Evolutionary conservation across 495 filamentous ascomycete species (phyloP).

Genomic region (Apiosordaria backusii): DNA sequence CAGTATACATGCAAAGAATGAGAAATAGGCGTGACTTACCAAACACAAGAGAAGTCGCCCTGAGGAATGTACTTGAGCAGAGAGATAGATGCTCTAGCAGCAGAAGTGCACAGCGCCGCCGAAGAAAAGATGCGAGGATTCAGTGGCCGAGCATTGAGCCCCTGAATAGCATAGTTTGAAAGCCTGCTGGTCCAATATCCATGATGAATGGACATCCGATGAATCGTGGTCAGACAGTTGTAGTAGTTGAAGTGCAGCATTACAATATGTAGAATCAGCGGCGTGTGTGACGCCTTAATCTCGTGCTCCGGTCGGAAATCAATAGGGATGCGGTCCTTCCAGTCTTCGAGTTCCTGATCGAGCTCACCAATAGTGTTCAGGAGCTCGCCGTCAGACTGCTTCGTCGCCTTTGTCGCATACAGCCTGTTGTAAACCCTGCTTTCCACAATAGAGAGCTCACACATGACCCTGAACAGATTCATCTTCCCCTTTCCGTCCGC

Average conservation of each 20-base stretch:
- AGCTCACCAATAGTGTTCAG: constrained; percentile 95
- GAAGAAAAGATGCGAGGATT: constrained; percentile 96
- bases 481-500: constrained; percentile 87
- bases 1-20: constrained; percentile 12
- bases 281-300: constrained; percentile 84
- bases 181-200: constrained; percentile 96
- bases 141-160: constrained; percentile 80
- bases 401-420: constrained; percentile 88
- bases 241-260: constrained; percentile 96
- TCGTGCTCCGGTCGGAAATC: constrained; percentile 95
- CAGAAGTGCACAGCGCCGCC: constrained; percentile 84
- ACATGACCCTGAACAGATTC: constrained; percentile 90
- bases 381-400: constrained; percentile 88
- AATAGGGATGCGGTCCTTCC: constrained; percentile 92
- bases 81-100: constrained; percentile 87
- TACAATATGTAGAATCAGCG: constrained; percentile 86
- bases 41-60: constrained; percentile 91
- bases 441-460: constrained; percentile 84
- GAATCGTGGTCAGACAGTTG: constrained; percentile 95
- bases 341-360: constrained; percentile 87
- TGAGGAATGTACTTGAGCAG: constrained; percentile 94
- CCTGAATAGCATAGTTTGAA: constrained; percentile 92
- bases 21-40: constrained; percentile 61
- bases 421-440: constrained; percentile 91
- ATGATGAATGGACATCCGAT: constrained; percentile 97